phyloP scores from a whole-genome alignment of 1,284 basidiomycete genomes.

The Malassezia restricta region DNA sequence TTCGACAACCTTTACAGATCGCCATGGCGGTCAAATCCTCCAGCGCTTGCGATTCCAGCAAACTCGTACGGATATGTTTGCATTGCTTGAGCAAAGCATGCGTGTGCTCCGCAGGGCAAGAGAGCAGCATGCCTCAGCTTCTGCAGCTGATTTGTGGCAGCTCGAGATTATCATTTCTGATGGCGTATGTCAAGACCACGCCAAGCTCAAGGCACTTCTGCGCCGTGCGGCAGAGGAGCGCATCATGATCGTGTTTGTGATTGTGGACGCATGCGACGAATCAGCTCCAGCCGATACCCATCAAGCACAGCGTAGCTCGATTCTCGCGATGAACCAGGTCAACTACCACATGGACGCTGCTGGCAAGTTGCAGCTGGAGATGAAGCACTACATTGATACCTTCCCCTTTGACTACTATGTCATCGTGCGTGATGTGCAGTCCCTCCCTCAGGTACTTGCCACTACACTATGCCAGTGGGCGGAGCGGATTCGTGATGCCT shows the following conservation, averaged over 20 bases:
- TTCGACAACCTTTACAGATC: conserved; percentile 23
- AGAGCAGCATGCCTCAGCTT: conserved; percentile 53
- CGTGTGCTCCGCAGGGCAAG: conserved; percentile 56
- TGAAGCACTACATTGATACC: conserved; percentile 74
- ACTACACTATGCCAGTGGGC: conserved; percentile 75
- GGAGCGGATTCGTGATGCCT: conserved; percentile 40
- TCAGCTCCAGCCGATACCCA: neutral
- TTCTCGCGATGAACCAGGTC: conserved; percentile 83
- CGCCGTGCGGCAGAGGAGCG: conserved; percentile 78
- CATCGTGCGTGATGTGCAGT: conserved; percentile 77
- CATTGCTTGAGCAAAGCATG: conserved; percentile 72
- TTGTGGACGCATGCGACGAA: conserved; percentile 68
- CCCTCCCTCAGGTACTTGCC: conserved; percentile 80
- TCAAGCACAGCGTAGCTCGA: conserved; percentile 55
- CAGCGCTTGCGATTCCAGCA: conserved; percentile 80
- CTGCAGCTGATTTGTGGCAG: conserved; percentile 75
- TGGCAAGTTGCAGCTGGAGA: conserved; percentile 72
- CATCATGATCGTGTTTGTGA: conserved; percentile 92
- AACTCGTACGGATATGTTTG: conserved; percentile 74
- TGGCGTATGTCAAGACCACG: conserved; percentile 93
- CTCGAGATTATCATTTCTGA: conserved; percentile 97
- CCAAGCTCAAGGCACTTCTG: conserved; percentile 64
- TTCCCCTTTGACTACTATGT: conserved; percentile 99
- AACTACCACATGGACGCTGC: conserved; percentile 60
- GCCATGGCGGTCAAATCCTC: conserved; percentile 59